These are phyloP conservation scores for Saccharum hybrid DNA, from an alignment of 202 grass and related monocot species.

Conservation along the genomic window DNA sequence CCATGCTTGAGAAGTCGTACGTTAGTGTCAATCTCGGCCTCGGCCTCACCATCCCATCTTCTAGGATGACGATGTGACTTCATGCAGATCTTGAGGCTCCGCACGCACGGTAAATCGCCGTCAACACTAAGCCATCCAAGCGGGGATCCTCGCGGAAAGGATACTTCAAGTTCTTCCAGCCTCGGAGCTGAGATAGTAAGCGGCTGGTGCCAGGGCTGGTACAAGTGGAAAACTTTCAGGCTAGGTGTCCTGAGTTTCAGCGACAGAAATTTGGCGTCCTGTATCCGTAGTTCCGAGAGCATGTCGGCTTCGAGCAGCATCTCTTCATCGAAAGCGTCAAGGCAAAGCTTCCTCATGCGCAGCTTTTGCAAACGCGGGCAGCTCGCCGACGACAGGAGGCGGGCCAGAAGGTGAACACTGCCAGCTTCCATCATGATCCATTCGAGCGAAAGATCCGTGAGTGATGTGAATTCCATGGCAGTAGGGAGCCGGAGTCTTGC, in stretches of 20 bases:
- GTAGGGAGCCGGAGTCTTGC: not conserved
- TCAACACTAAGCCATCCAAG: not conserved
- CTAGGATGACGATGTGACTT: not conserved
- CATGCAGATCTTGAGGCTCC: not conserved
- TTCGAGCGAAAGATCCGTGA: not conserved
- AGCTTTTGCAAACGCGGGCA: slow-evolving; percentile 1
- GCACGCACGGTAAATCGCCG: not conserved
- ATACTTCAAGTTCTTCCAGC: not conserved
- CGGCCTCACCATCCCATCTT: not conserved
- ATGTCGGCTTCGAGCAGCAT: too few relatives aligned
- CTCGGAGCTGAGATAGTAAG: not conserved
- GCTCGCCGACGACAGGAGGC: not conserved
- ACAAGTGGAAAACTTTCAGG: not conserved
- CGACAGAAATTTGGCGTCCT: not conserved
- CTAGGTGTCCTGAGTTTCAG: not conserved
- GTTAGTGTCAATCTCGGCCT: not conserved
- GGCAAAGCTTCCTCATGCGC: not conserved
- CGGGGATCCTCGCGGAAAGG: not conserved
- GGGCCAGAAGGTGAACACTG: not conserved
- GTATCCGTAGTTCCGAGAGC: not conserved
- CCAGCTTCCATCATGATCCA: not conserved
- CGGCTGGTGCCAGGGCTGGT: not conserved
- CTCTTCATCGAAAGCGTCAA: too few relatives aligned
- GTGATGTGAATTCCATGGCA: not conserved
- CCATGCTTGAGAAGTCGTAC: not conserved